phyloP scores from a whole-genome alignment of 257 asterid genomes.

The Coffea canephora region DNA sequence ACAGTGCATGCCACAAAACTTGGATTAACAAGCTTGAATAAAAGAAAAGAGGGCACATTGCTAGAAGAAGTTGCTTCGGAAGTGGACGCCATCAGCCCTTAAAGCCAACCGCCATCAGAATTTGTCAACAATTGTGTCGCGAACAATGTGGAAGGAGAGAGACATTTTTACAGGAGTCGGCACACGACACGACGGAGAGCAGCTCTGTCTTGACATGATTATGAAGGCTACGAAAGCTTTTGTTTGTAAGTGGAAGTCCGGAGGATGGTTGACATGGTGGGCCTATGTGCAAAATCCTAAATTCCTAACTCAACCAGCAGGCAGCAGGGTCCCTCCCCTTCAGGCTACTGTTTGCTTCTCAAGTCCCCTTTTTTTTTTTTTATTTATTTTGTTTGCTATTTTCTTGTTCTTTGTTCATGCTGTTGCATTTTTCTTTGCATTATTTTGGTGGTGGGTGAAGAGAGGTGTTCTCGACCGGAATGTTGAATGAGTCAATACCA shows the following conservation, averaged over 20 bases:
- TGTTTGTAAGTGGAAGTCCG: not conserved
- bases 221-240: not conserved
- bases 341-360: not conserved
- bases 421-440: not conserved
- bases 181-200: not conserved
- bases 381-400: not conserved
- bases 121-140: not conserved
- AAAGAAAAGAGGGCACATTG: not conserved
- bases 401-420: not conserved
- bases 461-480: not conserved
- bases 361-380: not conserved
- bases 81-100: constrained; percentile 3
- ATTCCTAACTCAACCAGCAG: not conserved
- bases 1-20: constrained; percentile 1
- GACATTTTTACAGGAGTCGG: not conserved
- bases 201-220: constrained; percentile 14
- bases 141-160: not conserved
- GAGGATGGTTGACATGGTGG: not conserved
- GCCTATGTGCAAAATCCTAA: not conserved
- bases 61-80: constrained; percentile 4
- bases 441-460: not conserved
- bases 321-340: not conserved
- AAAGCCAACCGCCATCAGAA: constrained; percentile 1
- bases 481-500: not conserved
- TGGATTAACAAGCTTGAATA: constrained; percentile 1